phyloP scores from a whole-genome alignment of 2,329 filamentous ascomycete genomes.

The Coleophoma eucalyptorum region DNA sequence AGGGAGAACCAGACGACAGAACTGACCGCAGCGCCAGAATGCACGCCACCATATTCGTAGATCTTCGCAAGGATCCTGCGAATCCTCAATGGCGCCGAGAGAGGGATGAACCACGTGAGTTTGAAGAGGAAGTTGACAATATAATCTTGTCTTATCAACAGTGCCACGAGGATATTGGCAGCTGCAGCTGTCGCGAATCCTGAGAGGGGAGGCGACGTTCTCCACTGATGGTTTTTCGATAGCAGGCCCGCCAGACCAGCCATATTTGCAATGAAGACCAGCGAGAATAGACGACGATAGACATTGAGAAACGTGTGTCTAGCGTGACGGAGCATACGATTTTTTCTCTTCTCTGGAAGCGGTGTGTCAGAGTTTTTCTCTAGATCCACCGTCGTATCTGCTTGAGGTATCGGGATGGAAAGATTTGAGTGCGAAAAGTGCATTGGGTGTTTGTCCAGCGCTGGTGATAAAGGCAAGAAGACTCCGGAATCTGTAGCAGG shows the following conservation, averaged over 20 bases:
- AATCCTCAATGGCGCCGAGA: conserved; percentile 42
- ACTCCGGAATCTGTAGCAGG: neutral
- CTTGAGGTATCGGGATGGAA: neutral
- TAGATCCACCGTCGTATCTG: neutral
- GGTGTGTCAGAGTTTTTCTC: neutral
- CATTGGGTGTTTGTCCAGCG: neutral
- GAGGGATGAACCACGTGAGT: conserved; percentile 41
- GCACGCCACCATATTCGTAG: conserved; percentile 49
- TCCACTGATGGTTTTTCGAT: conserved; percentile 3
- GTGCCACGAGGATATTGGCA: conserved; percentile 43
- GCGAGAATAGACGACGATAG: conserved; percentile 53
- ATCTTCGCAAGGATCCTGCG: conserved; percentile 44
- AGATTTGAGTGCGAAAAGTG: neutral
- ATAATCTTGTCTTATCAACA: conserved; percentile 49
- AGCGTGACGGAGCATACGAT: conserved; percentile 10
- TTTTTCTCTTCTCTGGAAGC: conserved; percentile 11
- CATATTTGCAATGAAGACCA: conserved; percentile 47
- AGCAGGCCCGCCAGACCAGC: conserved; percentile 34
- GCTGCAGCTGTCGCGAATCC: conserved; percentile 13
- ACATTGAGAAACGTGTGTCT: conserved; percentile 41
- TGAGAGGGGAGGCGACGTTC: conserved; percentile 3
- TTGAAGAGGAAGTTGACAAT: conserved; percentile 48
- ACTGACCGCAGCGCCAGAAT: conserved; percentile 46
- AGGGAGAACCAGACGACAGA: conserved; percentile 43
- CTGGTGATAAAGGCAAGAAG: neutral